Evolutionary conservation across 495 filamentous ascomycete genomes (phyloP), one percentile per base, ranked within the genome.

Genomic region (Tuber aestivum): DNA sequence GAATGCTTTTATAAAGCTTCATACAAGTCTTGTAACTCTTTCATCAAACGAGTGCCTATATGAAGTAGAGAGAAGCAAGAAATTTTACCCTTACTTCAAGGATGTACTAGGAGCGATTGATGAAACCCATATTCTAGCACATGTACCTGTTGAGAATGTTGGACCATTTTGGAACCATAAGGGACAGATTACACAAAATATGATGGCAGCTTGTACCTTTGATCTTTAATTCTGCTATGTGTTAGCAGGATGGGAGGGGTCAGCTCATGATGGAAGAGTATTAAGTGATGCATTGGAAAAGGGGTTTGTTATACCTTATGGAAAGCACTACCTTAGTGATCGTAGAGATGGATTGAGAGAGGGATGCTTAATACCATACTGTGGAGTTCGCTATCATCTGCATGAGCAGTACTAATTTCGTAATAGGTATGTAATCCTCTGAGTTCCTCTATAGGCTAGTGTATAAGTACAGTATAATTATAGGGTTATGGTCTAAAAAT

Each of bases 71-170:
- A 23, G 21, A 50, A 50, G 75, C 65, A 21, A 35, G 3, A 50
- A 70, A 75, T 71, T 71, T 38, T 75, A 41, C n/a, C 78, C 68
- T 7, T 80, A 80, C 50, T 80, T 80, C 61, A 70, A 76, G 50
- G 73, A 80, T 68, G 37, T 37, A 41, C 6, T 80, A 65, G 72
- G 78, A 32, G 78, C 68, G 12, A 23, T 76, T 32, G 69, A 80
- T 61, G 70, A 78, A 65, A 80, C 78, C 8, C 78, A 80, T 70
- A 76, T 80, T n/a, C n/a, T 23, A 12, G 68, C 44, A n/a, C 27
- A 72, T 27, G 44, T 80, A 21, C 6, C 16, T 18, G 42, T 1
- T 2, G 42, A 44, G 16, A 2, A 44, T 44, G 1, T 44, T 18
- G 42, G 14, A 1, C 42, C 42, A 44, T 44, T 44, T 44, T 16